phyloP scores from a whole-genome alignment of 2,329 filamentous ascomycete species.

The Cytospora mali region DNA sequence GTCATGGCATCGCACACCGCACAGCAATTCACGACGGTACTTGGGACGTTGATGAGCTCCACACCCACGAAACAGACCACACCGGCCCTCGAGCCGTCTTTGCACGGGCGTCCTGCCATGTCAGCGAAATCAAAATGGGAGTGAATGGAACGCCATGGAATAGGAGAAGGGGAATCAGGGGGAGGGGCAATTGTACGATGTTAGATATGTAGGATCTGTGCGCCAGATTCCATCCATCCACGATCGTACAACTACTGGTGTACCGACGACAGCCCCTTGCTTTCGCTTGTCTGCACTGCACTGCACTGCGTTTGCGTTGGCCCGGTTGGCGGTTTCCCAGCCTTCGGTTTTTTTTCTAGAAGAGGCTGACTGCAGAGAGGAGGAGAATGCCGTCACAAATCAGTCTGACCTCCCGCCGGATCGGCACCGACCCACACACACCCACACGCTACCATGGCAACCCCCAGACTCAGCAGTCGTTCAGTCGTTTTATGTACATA shows the following conservation, averaged over 20 bases:
- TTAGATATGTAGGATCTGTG: not conserved
- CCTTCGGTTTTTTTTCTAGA: not conserved
- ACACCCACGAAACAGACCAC: conserved; percentile 18
- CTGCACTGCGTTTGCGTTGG: not conserved
- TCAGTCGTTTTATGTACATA: not conserved
- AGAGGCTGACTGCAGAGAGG: not conserved
- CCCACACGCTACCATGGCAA: too few species aligned
- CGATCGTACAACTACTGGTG: not conserved
- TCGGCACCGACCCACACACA: not conserved
- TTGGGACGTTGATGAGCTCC: not conserved
- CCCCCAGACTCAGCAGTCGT: not conserved
- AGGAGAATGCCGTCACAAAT: not conserved
- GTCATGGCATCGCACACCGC: conserved; percentile 3
- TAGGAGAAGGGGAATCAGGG: conserved; percentile 20
- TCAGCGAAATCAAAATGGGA: conserved; percentile 20
- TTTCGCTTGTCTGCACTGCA: not conserved
- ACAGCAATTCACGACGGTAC: conserved; percentile 21
- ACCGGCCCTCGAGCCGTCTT: conserved; percentile 15
- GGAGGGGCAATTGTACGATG: conserved; percentile 1
- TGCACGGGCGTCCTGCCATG: conserved; percentile 17
- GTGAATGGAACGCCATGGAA: conserved; percentile 11
- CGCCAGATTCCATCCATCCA: not conserved
- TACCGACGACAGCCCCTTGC: not conserved
- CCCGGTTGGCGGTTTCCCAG: not conserved
- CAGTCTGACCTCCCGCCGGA: not conserved